Conservation (phyloP, 2,329 filamentous ascomycete species). For the Alternaria gansuensis region DNA sequence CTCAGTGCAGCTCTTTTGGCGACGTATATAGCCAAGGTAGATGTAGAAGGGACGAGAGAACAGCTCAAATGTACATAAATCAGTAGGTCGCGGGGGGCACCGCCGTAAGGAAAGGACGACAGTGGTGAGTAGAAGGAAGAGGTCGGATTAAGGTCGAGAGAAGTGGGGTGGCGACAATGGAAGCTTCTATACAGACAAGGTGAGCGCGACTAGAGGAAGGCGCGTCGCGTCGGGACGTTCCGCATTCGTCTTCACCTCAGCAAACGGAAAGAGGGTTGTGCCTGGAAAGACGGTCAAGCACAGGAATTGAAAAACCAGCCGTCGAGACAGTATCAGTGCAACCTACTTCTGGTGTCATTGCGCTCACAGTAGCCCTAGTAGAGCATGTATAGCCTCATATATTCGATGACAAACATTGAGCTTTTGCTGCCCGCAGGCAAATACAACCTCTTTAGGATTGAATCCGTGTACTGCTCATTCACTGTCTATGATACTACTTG, state of each 20-base stretch:
- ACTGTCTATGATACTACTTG: conserved; percentile 54
- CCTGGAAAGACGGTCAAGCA: neutral
- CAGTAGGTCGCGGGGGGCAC: conserved; percentile 23
- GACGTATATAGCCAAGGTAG: conserved; percentile 51
- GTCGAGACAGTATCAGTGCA: neutral
- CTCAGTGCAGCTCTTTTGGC: conserved; percentile 38
- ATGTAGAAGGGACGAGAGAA: conserved; percentile 44
- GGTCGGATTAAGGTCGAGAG: conserved; percentile 17
- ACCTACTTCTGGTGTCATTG: neutral
- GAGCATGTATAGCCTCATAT: neutral
- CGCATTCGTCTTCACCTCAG: conserved; percentile 23
- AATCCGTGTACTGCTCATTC: neutral
- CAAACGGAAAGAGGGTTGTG: conserved; percentile 2
- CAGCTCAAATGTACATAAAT: conserved; percentile 40
- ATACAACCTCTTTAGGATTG: neutral
- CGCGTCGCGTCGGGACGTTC: conserved; percentile 22
- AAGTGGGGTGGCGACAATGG: conserved; percentile 19
- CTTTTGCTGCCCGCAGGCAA: neutral
- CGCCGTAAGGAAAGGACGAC: conserved; percentile 33
- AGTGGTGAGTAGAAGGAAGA: conserved; percentile 21
- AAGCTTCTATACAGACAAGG: conserved; percentile 19
- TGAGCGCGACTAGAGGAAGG: conserved; percentile 25
- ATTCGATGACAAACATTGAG: neutral
- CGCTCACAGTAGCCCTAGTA: neutral
- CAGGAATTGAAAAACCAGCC: neutral